These are phyloP conservation scores for Apium graveolens DNA, from an alignment of 129 eudicot genomes.

Conservation along the genomic window DNA sequence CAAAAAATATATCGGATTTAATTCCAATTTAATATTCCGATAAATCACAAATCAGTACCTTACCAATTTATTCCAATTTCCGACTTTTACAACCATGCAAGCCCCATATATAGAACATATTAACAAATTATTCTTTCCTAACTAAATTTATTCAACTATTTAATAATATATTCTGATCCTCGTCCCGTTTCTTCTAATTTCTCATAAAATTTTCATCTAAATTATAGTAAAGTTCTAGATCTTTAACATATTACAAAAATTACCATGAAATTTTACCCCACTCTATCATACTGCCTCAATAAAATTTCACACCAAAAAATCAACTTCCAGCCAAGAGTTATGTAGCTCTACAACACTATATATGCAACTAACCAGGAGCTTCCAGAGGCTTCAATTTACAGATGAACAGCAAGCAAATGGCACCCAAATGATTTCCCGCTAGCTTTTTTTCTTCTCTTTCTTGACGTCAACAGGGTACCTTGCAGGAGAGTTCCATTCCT, in stretches of 20 bases:
- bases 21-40: too few relatives aligned
- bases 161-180: too few relatives aligned
- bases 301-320: background rate
- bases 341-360: background rate
- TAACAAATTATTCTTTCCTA: too few relatives aligned
- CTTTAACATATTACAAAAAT: background rate
- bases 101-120: too few relatives aligned
- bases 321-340: background rate
- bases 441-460: slow-evolving; percentile 53
- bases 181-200: too few relatives aligned
- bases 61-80: too few relatives aligned
- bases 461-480: slow-evolving; percentile 46
- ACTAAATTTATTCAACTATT: too few relatives aligned
- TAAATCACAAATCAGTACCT: too few relatives aligned
- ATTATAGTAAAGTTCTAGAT: background rate
- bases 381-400: slow-evolving; percentile 16
- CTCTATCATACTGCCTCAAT: background rate
- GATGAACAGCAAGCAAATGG: slow-evolving; percentile 85
- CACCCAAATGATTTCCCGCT: slow-evolving; percentile 52
- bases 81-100: too few relatives aligned
- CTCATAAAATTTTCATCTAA: background rate
- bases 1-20: too few relatives aligned
- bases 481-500: slow-evolving; percentile 66
- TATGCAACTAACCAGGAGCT: background rate
- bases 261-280: background rate